Evolutionary conservation across 2,329 filamentous ascomycete species (phyloP).

Genomic region (Penicillium sp.): DNA sequence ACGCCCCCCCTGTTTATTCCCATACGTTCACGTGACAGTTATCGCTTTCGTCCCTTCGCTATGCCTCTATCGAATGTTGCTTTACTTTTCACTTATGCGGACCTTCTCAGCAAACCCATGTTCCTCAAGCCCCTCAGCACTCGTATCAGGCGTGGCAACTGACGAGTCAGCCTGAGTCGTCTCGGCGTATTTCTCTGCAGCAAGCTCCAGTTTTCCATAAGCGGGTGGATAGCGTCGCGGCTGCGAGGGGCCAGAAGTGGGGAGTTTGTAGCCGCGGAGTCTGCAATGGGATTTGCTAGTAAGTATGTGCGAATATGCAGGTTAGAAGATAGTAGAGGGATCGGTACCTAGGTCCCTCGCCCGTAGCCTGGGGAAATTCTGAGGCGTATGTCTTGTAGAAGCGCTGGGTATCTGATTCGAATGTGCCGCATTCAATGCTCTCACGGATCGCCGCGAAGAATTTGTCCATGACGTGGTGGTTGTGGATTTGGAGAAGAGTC

Average conservation of each 20-base stretch:
- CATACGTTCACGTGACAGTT: not conserved
- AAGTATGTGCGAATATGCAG: not conserved
- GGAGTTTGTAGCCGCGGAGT: slow-evolving; percentile 81
- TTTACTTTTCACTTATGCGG: not conserved
- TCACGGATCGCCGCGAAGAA: slow-evolving; percentile 76
- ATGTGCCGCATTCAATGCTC: slow-evolving; percentile 63
- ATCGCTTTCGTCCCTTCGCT: not conserved
- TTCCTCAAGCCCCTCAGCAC: slow-evolving; percentile 57
- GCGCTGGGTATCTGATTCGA: slow-evolving; percentile 57
- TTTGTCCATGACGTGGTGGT: slow-evolving; percentile 71
- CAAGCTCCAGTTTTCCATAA: slow-evolving; percentile 65
- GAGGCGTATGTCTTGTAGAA: slow-evolving; percentile 74
- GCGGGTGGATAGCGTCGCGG: slow-evolving; percentile 69
- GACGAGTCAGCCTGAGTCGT: slow-evolving; percentile 53
- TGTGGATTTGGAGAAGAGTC: slow-evolving; percentile 91
- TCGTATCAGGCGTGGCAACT: slow-evolving; percentile 56
- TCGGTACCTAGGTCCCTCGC: slow-evolving; percentile 71
- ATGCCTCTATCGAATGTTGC: not conserved
- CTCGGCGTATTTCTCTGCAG: slow-evolving; percentile 49
- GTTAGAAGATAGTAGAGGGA: not conserved
- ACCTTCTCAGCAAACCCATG: slow-evolving; percentile 61
- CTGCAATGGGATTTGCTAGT: slow-evolving; percentile 35
- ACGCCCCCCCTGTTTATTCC: too few relatives aligned
- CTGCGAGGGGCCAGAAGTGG: slow-evolving; percentile 67
- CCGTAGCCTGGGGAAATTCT: slow-evolving; percentile 73